phyloP scores from a whole-genome alignment of 306 rosid species.

The Oxytropis ochrocephala region DNA sequence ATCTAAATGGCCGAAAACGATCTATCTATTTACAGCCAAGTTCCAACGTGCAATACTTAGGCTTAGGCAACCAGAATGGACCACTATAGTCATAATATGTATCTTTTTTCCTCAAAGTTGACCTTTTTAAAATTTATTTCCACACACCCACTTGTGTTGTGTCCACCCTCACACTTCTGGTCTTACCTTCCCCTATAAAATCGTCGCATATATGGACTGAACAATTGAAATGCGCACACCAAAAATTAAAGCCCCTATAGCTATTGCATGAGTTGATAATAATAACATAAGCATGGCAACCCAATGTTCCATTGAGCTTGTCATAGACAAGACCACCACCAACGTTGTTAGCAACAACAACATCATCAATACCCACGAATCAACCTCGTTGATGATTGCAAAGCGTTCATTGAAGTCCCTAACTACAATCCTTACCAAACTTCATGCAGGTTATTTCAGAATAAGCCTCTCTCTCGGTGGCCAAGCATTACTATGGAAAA shows the following conservation, averaged over 20 bases:
- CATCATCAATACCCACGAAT: background rate
- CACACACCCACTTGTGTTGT: background rate
- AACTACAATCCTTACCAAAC: constrained; percentile 26
- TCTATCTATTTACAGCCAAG: background rate
- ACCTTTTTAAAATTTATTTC: background rate
- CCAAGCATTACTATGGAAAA: constrained; percentile 56
- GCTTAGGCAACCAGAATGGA: background rate
- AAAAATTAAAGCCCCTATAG: background rate
- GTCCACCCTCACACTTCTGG: background rate
- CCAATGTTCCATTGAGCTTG: constrained; percentile 16
- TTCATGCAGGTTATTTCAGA: constrained; percentile 66
- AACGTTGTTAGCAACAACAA: background rate
- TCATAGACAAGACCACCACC: constrained; percentile 11
- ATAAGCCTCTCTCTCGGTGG: constrained; percentile 57
- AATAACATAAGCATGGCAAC: constrained; percentile 6
- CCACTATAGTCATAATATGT: background rate
- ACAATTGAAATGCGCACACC: background rate
- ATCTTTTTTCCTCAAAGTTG: background rate
- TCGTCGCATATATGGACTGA: background rate
- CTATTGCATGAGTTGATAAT: background rate
- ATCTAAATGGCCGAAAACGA: background rate
- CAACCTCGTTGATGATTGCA: background rate
- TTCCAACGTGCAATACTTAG: background rate
- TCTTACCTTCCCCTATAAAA: background rate
- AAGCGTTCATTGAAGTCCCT: constrained; percentile 18